phyloP scores from a whole-genome alignment of 768 basidiomycete species.

The Panellus pusillus region DNA sequence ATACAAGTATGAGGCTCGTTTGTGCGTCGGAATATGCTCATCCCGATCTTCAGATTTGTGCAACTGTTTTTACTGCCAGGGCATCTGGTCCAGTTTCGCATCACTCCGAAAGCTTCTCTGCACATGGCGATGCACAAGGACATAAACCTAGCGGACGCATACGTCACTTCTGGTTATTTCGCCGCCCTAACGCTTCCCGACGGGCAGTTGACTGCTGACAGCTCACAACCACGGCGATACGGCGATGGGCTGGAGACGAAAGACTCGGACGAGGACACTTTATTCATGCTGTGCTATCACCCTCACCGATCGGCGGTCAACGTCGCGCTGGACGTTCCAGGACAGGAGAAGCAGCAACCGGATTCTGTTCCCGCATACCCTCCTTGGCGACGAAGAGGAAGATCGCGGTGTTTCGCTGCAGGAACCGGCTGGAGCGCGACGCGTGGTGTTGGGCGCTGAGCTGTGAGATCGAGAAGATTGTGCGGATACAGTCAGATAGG shows the following conservation, averaged over 20 bases:
- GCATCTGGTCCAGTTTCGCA: constrained; percentile 68
- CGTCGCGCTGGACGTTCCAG: constrained; percentile 24
- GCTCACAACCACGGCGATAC: constrained; percentile 68
- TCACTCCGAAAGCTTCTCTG: constrained; percentile 57
- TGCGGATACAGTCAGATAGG: constrained; percentile 57
- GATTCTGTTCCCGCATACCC: constrained; percentile 39
- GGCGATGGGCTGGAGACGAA: constrained; percentile 87
- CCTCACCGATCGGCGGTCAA: constrained; percentile 31
- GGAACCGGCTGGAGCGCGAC: constrained; percentile 87
- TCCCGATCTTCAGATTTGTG: constrained; percentile 47
- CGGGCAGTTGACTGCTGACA: constrained; percentile 62
- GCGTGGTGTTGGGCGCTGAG: constrained; percentile 95
- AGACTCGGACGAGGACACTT: constrained; percentile 84
- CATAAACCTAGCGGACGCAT: constrained; percentile 69
- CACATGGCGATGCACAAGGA: constrained; percentile 56
- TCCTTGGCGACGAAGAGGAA: constrained; percentile 58
- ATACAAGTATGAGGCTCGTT: constrained; percentile 61
- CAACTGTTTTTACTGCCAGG: constrained; percentile 78
- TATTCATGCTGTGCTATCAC: constrained; percentile 80
- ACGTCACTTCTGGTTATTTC: constrained; percentile 85
- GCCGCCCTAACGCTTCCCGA: constrained; percentile 65
- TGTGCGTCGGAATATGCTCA: background rate
- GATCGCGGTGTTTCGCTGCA: constrained; percentile 64
- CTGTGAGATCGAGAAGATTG: constrained; percentile 82
- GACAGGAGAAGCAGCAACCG: constrained; percentile 27